Percentiles rank a stretch among this genome's conserved stretches.
phyloP scores from a whole-genome alignment of 1,139 yeast genomes.

The Sugiyamaella novakii region DNA sequence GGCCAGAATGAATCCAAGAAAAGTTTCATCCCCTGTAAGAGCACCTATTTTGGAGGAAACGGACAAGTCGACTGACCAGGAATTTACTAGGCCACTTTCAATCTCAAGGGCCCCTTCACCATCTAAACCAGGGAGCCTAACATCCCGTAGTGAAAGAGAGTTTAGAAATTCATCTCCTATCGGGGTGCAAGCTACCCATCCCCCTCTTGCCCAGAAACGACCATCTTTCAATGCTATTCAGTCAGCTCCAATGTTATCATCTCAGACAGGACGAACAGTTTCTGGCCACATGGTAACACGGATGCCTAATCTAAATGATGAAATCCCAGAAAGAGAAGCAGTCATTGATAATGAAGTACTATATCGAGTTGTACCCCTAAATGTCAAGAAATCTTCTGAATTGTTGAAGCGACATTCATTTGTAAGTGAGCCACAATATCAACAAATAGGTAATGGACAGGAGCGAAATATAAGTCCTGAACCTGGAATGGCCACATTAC shows the following conservation, averaged over 20 bases:
- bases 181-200: no score
- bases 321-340: neutral
- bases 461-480: constrained; percentile 10
- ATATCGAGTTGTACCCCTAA: constrained; percentile 14
- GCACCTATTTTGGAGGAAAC: constrained; percentile 16
- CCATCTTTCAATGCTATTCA: neutral
- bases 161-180: neutral
- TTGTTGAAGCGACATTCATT: constrained; percentile 17
- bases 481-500: neutral
- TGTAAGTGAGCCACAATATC: constrained; percentile 3
- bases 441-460: neutral
- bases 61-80: neutral
- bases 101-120: constrained; percentile 13
- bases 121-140: constrained; percentile 1
- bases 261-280: constrained; percentile 17
- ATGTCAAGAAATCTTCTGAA: constrained; percentile 18
- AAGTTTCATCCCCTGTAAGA: constrained; percentile 21
- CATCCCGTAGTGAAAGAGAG: neutral
- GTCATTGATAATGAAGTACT: constrained; percentile 7
- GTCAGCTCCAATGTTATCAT: neutral
- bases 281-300: constrained; percentile 14
- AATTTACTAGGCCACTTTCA: neutral
- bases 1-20: constrained; percentile 16
- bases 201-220: neutral
- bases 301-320: constrained; percentile 5